Evolutionary conservation across 1,139 yeast genomes (phyloP).

Genomic region (Geotrichum macrosporum): DNA sequence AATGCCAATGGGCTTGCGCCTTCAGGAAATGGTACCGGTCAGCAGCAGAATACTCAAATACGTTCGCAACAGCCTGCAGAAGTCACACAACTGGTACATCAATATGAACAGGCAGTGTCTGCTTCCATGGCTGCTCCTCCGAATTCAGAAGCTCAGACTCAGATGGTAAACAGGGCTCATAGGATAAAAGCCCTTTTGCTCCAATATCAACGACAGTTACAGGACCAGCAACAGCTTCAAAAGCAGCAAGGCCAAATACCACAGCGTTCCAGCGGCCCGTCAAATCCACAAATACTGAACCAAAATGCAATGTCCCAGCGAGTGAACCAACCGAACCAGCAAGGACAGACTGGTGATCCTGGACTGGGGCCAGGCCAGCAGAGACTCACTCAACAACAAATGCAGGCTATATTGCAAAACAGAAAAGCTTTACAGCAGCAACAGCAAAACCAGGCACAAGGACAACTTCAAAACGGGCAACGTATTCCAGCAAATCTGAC

Average conservation of each 20-base stretch:
- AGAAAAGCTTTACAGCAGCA: slow-evolving; percentile 7
- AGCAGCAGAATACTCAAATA: slow-evolving; percentile 1
- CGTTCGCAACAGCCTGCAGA: slow-evolving; percentile 11
- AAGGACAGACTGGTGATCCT: neutral
- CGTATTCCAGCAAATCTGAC: slow-evolving; percentile 25
- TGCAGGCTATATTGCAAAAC: slow-evolving; percentile 9
- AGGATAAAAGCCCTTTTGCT: slow-evolving; percentile 15
- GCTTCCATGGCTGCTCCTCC: slow-evolving; percentile 20
- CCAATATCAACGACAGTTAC: slow-evolving; percentile 12
- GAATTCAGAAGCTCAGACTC: slow-evolving; percentile 18
- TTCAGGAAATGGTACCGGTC: no score
- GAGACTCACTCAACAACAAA: slow-evolving; percentile 18
- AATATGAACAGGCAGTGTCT: slow-evolving; percentile 14
- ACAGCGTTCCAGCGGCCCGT: neutral
- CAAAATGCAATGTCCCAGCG: slow-evolving; percentile 1
- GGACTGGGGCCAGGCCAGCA: slow-evolving; percentile 12
- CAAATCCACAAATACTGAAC: neutral
- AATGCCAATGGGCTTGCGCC: slow-evolving; percentile 10
- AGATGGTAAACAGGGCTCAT: slow-evolving; percentile 10
- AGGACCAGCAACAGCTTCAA: slow-evolving; percentile 1
- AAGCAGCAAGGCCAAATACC: no score
- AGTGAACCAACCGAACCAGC: slow-evolving; percentile 2
- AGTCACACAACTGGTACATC: slow-evolving; percentile 11
- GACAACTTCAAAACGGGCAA: slow-evolving; percentile 15
- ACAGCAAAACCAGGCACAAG: slow-evolving; percentile 12